phyloP scores from a whole-genome alignment of 768 basidiomycete species.

The Agrocybe pediades region DNA sequence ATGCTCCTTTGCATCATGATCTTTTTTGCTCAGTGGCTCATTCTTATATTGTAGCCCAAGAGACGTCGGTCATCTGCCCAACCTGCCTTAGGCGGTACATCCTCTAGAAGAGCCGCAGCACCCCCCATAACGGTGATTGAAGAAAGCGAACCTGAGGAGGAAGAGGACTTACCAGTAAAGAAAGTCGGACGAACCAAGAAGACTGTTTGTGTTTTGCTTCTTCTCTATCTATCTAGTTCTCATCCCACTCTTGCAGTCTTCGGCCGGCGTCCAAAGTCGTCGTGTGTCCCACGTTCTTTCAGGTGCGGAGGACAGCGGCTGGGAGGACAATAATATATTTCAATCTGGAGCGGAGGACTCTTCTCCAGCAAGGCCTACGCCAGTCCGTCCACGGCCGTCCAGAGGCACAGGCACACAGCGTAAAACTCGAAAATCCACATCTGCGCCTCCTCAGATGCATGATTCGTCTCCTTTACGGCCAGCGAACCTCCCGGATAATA shows the following conservation, averaged over 20 bases:
- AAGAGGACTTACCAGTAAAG: slow-evolving; percentile 50
- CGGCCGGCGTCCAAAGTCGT: slow-evolving; percentile 53
- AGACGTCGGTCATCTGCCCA: slow-evolving; percentile 80
- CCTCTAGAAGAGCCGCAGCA: slow-evolving; percentile 36
- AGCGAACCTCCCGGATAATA: slow-evolving; percentile 16
- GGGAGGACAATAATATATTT: slow-evolving; percentile 91
- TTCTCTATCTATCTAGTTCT: neutral
- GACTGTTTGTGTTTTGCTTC: slow-evolving; percentile 38
- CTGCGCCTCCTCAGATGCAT: slow-evolving; percentile 63
- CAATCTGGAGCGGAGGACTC: slow-evolving; percentile 91
- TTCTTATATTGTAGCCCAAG: slow-evolving; percentile 77
- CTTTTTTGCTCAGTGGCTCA: slow-evolving; percentile 9
- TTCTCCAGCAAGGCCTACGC: slow-evolving; percentile 70
- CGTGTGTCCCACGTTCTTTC: slow-evolving; percentile 53
- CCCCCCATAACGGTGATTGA: slow-evolving; percentile 53
- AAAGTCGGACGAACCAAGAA: slow-evolving; percentile 66
- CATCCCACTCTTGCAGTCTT: slow-evolving; percentile 33
- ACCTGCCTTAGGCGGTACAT: slow-evolving; percentile 59
- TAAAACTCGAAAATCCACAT: slow-evolving; percentile 69
- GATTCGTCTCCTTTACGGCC: slow-evolving; percentile 42
- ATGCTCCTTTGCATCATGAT: slow-evolving; percentile 10
- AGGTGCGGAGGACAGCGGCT: slow-evolving; percentile 70
- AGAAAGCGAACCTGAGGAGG: slow-evolving; percentile 79
- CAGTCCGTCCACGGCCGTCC: slow-evolving; percentile 42
- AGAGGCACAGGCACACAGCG: slow-evolving; percentile 41